Base-by-base conservation (phyloP, 2,329 filamentous ascomycete genomes). In the Colletotrichum kahawae region DNA sequence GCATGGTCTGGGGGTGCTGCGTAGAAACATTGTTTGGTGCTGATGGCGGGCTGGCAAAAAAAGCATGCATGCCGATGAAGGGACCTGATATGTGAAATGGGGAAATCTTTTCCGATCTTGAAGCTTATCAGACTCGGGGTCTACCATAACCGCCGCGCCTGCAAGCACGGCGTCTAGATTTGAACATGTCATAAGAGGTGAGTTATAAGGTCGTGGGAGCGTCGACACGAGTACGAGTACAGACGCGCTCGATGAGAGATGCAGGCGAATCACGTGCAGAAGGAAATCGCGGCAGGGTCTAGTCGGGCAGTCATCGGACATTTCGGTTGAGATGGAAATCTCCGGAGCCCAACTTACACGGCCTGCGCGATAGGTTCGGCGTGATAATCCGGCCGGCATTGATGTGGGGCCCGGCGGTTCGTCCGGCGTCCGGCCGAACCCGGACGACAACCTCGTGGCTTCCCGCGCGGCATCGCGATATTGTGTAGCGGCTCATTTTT, bases 401-500 rank as follows among this genome's bases (percentile, higher is more conserved):
- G 31, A 12, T 27, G 21, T 36, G 65, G 65, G 51, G 57, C 48
- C 51, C 65, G 57, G 29, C 48, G 27, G 48, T 63, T 48, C 70
- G 71, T 70, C 67, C 71, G 67, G 59, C 21, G 12, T 29, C 34
- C 51, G 67, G 71, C 67, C 67, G 67, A 60, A 21, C 36, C n/a
- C 54, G 13, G n/a, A 27, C 59, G 16, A 65, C 63, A n/a, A 54
- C 29, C 18, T 70, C 33, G 54, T 33, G 43, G 57, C 38, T 33
- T 66, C 48, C 51, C 51, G 51, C 51, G 51, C 51, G 51, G 51
- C 51, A 56, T 27, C 21, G 24, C 21, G 21, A 27, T 21, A 56
- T 27, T 12, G 4, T 14, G 16, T 36, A 4, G 14, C 12, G 60
- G n/a, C 43, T 38, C n/a, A 1, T 36, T 7, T 24, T 21, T 31